Conservation (phyloP, 768 basidiomycete genomes). For the Naganishia vaughanmartiniae region DNA sequence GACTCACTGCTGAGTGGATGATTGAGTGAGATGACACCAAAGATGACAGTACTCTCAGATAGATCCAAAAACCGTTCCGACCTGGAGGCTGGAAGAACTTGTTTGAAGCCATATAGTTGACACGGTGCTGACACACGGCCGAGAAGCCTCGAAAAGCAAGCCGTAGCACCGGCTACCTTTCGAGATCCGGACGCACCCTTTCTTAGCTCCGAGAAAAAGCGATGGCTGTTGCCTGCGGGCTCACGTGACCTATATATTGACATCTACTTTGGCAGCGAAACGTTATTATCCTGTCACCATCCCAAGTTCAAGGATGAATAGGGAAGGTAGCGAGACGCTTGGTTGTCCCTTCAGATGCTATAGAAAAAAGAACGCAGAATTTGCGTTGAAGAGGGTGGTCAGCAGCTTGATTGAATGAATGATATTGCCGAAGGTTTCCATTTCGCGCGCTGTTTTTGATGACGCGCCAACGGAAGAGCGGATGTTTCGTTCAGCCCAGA, state of each 20-base stretch:
- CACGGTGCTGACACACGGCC: no score
- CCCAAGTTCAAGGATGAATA: not conserved
- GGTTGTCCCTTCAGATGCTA: not conserved
- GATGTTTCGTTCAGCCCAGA: slow-evolving; percentile 11
- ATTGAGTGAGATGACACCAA: no score
- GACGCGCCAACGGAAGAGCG: slow-evolving; percentile 23
- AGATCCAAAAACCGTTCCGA: no score
- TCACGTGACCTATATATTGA: not conserved
- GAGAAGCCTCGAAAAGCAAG: not conserved
- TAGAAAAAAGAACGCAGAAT: not conserved
- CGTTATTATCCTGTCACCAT: not conserved
- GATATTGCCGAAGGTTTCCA: slow-evolving; percentile 1
- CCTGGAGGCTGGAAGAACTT: no score
- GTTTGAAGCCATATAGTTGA: no score
- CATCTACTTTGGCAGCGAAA: no score
- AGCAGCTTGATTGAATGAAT: not conserved
- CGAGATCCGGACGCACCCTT: not conserved
- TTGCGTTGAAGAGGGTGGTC: not conserved
- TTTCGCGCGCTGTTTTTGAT: slow-evolving; percentile 22
- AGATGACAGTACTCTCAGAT: no score
- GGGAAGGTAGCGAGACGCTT: not conserved
- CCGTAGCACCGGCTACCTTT: not conserved
- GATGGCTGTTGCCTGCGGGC: not conserved
- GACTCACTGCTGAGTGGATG: no score
- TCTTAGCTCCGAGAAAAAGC: slow-evolving; percentile 24